Percentiles rank a stretch among this genome's conserved stretches.
Conservation (phyloP, 805 yeast species). For the Candida coquimbonensis region DNA sequence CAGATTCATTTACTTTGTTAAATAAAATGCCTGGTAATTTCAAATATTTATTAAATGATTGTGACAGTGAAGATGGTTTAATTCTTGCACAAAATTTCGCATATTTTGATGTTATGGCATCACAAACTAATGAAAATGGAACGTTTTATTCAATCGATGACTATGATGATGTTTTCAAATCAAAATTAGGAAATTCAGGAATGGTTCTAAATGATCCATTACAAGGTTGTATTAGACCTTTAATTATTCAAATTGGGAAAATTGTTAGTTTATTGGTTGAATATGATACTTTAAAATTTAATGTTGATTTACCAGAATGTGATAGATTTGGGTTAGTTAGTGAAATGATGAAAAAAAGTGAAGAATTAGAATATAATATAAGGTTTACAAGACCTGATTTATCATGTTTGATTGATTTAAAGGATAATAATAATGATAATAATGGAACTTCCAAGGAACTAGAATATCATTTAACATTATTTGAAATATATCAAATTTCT, state of each 20-base stretch:
- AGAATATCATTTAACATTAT: conserved; percentile 51
- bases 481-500: conserved; percentile 51
- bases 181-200: not conserved
- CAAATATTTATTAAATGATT: conserved; percentile 8
- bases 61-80: conserved; percentile 12
- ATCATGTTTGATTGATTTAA: conserved; percentile 24
- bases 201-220: conserved; percentile 9
- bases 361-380: conserved; percentile 36
- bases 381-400: conserved; percentile 42
- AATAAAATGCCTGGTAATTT: conserved; percentile 18
- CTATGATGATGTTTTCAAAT: conserved; percentile 11
- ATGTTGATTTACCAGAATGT: conserved; percentile 8
- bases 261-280: conserved; percentile 17
- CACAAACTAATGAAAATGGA: conserved; percentile 23
- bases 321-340: conserved; percentile 14
- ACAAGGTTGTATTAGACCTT: conserved; percentile 23
- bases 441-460: conserved; percentile 28
- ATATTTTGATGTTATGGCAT: conserved; percentile 19
- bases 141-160: conserved; percentile 20
- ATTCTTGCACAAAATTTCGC: conserved; percentile 21
- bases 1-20: conserved; percentile 10
- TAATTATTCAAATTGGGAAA: conserved; percentile 20
- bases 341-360: conserved; percentile 15
- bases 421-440: not conserved
- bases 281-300: conserved; percentile 8